Evolutionary conservation across 345 rosid species (phyloP), one percentile per base, ranked within the genome.

Genomic region (Brassica rapa): DNA sequence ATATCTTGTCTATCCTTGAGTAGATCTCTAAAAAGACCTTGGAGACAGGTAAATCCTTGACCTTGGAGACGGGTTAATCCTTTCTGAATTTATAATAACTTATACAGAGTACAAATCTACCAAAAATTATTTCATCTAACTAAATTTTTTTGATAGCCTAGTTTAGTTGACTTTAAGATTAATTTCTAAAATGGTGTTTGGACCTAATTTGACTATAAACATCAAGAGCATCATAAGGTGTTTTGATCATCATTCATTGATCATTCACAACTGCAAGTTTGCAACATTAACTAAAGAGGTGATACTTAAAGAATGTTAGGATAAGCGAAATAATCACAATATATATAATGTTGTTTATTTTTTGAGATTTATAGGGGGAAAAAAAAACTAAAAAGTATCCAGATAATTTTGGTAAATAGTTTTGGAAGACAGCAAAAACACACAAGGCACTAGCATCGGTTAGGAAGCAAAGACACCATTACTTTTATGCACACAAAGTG

Each of bases 401-500:
- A 68, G 10, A 79, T 11, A 68, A 7, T 27, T 62, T 73, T 66
- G 73, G 78, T 73, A 51, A 56, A 62, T 68, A 68, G 69, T 61
- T 68, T 62, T 80, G 75, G 74, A 68, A 68, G 75, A 80, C 75
- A 74, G 78, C 70, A 79, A 33, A 66, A 73, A 24, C 46, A 73
- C 78, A 61, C 6, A 39, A 67, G 51, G 83, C 83, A 80, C 79
- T 70, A 74, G 60, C 71, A 74, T 56, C 79, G 79, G 83, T 62
- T 69, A 75, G 75, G 11, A 80, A 80, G 72, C 32, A 74, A 80
- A 80, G 79, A 27, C 60, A 68, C 63, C 74, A 72, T 66, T 73
- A 62, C 62, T 72, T 78, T 72, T 53, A 62, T 62, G 80, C 56
- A 71, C 24, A 67, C 62, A 79, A 67, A 79, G 77, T 71, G 72